Evolutionary conservation across 176 grass and related monocot species (phyloP), one percentile per base, ranked within the genome.

Genomic region (Oryza australiensis): DNA sequence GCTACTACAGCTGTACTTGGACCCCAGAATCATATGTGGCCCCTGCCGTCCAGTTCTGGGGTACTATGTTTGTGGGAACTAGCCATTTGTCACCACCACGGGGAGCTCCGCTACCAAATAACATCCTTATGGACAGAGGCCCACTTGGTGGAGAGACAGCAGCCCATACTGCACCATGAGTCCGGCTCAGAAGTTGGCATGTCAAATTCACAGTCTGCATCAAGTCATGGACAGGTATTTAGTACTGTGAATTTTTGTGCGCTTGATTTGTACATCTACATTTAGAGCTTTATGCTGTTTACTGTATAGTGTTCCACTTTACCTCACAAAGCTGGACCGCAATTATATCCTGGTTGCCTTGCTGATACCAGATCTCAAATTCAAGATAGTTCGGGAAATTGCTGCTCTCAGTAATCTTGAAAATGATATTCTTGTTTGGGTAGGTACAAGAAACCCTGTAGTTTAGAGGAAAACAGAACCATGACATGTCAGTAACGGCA

Each of bases 331-430:
- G 73, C 74, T 90, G 90, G 74, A 91, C 80, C 18, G 88, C 76
- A 26, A 57, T 78, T 20, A 97, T 90, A 57, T 91, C 91, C 86
- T 91, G 82, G 76, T 86, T 83, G 55, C 87, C 84, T 75, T 87
- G 75, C 28, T 90, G 86, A 53, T 88, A 94, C 91, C 87, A 97
- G 42, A 94, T 89, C 70, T 93, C 73, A 64, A 97, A 89, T 79
- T 92, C 89, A 65, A 94, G 62, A 24, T 97, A 82, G 74, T 86
- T 66, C 26, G 89, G 89, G 71, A 79, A 89, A 77, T 83, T 77
- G 87, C 82, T 94, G 80, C 75, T 88, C 43, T 81, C 26, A 42
- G 84, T 86, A 62, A 94, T 86, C 84, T 91, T 91, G 89, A 88
- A 86, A 26, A 70, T 13, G 16, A 91, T 91, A 62, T 97, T 97